These are phyloP conservation scores for Theileria equi DNA, from an alignment of 169 alveolate genomes.

Conservation along the genomic window DNA sequence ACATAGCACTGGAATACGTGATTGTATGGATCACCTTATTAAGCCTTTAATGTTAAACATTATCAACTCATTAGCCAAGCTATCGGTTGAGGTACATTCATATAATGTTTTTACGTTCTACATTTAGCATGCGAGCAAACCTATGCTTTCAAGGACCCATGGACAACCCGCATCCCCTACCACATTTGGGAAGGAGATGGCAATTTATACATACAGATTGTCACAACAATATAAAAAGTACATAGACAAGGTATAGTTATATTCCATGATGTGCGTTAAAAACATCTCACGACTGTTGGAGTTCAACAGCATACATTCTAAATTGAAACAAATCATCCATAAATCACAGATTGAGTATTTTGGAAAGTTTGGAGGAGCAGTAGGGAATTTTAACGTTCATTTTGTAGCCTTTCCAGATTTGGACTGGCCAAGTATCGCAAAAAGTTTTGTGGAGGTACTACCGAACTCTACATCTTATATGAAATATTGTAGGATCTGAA, in stretches of 20 bases:
- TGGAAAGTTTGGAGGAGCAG: conserved; percentile 96
- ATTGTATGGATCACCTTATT: conserved; percentile 71
- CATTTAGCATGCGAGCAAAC: conserved; percentile 75
- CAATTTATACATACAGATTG: conserved; percentile 70
- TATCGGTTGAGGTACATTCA: conserved; percentile 61
- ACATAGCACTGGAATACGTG: conserved; percentile 82
- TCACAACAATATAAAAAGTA: conserved; percentile 58
- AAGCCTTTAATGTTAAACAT: conserved; percentile 71
- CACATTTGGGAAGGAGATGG: conserved; percentile 94
- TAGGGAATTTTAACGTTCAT: conserved; percentile 93
- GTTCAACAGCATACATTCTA: not conserved
- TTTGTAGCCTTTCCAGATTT: conserved; percentile 83
- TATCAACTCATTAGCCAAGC: conserved; percentile 48
- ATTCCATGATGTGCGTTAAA: too few relatives aligned
- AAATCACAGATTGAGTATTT: conserved; percentile 66
- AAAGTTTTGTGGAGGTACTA: conserved; percentile 71
- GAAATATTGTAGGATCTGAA: conserved; percentile 64
- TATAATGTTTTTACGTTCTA: not conserved
- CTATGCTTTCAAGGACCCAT: conserved; percentile 93
- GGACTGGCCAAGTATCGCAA: conserved; percentile 84
- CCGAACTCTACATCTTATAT: not conserved
- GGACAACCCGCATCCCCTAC: conserved; percentile 97
- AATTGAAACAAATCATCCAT: conserved; percentile 8
- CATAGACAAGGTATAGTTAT: conserved; percentile 39
- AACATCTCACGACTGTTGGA: too few relatives aligned